Evolutionary conservation across 371 early-diverging fungal species (phyloP).

Genomic region (Rozella allomycis): DNA sequence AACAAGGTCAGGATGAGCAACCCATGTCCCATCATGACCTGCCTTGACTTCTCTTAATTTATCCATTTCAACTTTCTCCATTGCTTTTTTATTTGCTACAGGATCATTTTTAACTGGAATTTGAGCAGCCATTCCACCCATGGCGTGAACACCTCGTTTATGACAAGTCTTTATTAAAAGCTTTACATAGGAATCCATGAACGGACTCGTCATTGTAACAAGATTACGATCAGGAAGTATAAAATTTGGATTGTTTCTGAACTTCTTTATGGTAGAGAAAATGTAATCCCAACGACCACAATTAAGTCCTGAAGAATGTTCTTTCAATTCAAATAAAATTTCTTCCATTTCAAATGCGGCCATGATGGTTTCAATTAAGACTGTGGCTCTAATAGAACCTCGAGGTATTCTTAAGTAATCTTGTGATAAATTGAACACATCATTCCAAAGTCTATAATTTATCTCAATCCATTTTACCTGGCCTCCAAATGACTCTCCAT

Average conservation of each 20-base stretch:
- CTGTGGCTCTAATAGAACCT: conserved; percentile 85
- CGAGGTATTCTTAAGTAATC: conserved; percentile 67
- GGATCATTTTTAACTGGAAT: conserved; percentile 83
- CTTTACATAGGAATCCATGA: conserved; percentile 86
- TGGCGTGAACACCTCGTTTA: conserved; percentile 86
- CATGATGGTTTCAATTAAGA: conserved; percentile 85
- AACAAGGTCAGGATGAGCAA: conserved; percentile 82
- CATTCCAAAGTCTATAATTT: conserved; percentile 78
- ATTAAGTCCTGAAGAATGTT: conserved; percentile 87
- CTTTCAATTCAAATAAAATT: conserved; percentile 85
- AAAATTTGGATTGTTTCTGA: conserved; percentile 58
- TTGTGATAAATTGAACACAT: conserved; percentile 76
- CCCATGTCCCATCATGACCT: conserved; percentile 92
- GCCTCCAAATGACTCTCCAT: conserved; percentile 91
- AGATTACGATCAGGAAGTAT: conserved; percentile 70
- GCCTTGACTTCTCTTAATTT: conserved; percentile 80
- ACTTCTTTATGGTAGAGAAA: conserved; percentile 84
- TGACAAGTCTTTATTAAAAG: conserved; percentile 89
- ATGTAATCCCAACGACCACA: conserved; percentile 97
- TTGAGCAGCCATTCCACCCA: conserved; percentile 96
- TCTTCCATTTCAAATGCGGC: conserved; percentile 95
- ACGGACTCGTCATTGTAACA: conserved; percentile 79
- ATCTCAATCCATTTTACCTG: conserved; percentile 18
- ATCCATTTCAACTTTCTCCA: conserved; percentile 76
- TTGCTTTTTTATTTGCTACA: conserved; percentile 62